These are phyloP conservation scores for Metschnikowia proteae DNA, from an alignment of 805 yeast species.

Conservation along the genomic window DNA sequence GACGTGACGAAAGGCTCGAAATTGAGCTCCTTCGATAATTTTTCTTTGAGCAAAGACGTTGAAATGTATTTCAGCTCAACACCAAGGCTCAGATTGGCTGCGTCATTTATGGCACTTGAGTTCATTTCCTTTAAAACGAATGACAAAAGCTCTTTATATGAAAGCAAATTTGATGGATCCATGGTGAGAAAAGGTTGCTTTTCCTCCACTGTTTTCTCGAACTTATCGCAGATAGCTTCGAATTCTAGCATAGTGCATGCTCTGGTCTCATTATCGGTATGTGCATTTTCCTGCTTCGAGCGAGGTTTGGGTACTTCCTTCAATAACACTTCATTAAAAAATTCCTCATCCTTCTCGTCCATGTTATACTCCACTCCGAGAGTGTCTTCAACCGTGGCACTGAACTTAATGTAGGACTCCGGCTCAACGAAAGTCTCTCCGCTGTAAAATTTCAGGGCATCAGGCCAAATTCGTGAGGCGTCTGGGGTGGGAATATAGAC, in stretches of 20 bases:
- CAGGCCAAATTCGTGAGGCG: slow-evolving; percentile 80
- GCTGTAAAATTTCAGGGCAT: slow-evolving; percentile 66
- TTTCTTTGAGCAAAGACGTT: slow-evolving; percentile 54
- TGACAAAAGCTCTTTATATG: slow-evolving; percentile 64
- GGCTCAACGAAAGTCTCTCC: slow-evolving; percentile 65
- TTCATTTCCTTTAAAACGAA: slow-evolving; percentile 38
- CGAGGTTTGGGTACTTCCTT: slow-evolving; percentile 28
- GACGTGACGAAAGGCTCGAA: slow-evolving; percentile 56
- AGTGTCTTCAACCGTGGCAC: slow-evolving; percentile 96
- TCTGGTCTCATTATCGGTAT: slow-evolving; percentile 14
- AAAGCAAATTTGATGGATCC: slow-evolving; percentile 74
- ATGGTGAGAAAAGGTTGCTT: slow-evolving; percentile 85
- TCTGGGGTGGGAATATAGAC: slow-evolving; percentile 96
- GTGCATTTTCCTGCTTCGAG: slow-evolving; percentile 11
- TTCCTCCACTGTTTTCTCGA: slow-evolving; percentile 71
- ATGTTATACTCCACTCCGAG: slow-evolving; percentile 79
- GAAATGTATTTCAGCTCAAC: slow-evolving; percentile 39
- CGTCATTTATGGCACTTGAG: slow-evolving; percentile 23
- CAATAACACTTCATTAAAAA: slow-evolving; percentile 43
- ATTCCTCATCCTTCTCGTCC: slow-evolving; percentile 85
- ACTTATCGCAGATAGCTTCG: slow-evolving; percentile 68
- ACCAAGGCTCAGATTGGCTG: slow-evolving; percentile 24
- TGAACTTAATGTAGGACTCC: slow-evolving; percentile 75
- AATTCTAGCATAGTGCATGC: slow-evolving; percentile 77
- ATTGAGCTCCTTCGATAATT: slow-evolving; percentile 53